Evolutionary conservation across 257 asterid genomes (phyloP), one percentile per base, ranked within the genome.

Genomic region (Solanum ossicruentum): DNA sequence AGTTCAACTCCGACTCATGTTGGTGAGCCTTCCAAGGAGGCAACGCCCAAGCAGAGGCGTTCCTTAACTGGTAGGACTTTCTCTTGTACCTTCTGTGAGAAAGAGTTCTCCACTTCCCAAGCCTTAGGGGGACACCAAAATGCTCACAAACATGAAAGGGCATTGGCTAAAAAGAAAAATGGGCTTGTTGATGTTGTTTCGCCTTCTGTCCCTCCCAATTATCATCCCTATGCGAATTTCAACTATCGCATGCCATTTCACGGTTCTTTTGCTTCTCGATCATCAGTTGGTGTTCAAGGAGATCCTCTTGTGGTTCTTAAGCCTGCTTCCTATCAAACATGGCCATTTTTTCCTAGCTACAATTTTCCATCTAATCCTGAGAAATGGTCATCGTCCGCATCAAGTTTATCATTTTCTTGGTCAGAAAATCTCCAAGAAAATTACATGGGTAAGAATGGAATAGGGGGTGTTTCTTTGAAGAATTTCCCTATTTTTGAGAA

Each of bases 101-200:
- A 94, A 82, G 91, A 89, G 63, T 94, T 94, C 85, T 91, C 94
- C 41, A 93, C 97, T 23, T 91, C 94, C 0, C 97, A 94, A 58
- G 98, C 98, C 1, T 72, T 92, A 83, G 98, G 95, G 10, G 97
- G 98, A 72, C 97, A 94, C 78, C 98, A 94, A 51, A 94, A 94
- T 45, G 98, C 95, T 1, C 98, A 94, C 85, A 94, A 93, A 63
- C 91, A 94, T 70, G 94, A 94, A 85, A 84, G 94, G 16, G 93
- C 95, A 2, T 12, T 87, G 69, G 92, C 92, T 63, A 94, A 92
- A 86, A 89, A 89, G 81, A 87, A 90, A 20, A 91, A 91, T 41
- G 92, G 86, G 28, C 47, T 85, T 84, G 84, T 79, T 65, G 95
- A 85, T 45, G 41, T 85, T 84, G 71, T 89, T 36, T 80, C 88